Evolutionary conservation across 208 protist genomes (phyloP).

Genomic region (Acanthamoeba sp.): DNA sequence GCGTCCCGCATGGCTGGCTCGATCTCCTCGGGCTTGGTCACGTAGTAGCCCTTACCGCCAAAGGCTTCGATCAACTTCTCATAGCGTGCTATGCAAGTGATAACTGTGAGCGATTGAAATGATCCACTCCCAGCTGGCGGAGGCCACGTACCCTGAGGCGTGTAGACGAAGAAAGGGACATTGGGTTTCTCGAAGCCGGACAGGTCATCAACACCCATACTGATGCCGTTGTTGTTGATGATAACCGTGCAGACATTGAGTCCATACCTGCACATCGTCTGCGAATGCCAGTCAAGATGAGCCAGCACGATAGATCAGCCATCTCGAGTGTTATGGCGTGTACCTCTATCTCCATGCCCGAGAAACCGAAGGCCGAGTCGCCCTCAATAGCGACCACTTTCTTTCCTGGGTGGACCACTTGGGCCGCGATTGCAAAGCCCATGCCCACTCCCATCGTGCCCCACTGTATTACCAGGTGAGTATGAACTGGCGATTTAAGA

Average conservation of each 20-base stretch:
- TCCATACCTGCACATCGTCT: constrained; percentile 73
- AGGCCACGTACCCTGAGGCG: constrained; percentile 23
- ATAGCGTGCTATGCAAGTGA: constrained; percentile 72
- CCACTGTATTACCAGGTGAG: neutral
- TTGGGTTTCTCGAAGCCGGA: constrained; percentile 53
- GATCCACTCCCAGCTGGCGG: neutral
- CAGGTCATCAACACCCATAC: constrained; percentile 72
- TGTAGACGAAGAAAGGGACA: constrained; percentile 69
- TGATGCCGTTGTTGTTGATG: constrained; percentile 83
- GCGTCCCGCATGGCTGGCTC: constrained; percentile 62
- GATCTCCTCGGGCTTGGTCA: constrained; percentile 70
- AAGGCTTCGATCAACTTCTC: constrained; percentile 69
- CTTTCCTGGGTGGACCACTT: constrained; percentile 28
- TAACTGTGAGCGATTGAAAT: neutral
- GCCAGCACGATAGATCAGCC: too few species aligned
- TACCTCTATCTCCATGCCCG: constrained; percentile 78
- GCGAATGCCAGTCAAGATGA: neutral
- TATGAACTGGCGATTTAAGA: too few species aligned
- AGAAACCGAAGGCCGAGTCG: constrained; percentile 83
- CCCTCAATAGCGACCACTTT: constrained; percentile 78
- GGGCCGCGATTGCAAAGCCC: constrained; percentile 81
- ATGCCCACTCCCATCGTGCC: constrained; percentile 83
- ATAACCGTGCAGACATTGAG: constrained; percentile 77
- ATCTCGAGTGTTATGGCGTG: neutral
- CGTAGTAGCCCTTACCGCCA: constrained; percentile 72